Percentiles rank a stretch among this genome's conserved stretches.
Evolutionary conservation across 179 eudicot genomes (phyloP).

Genomic region (Silene vulgaris): DNA sequence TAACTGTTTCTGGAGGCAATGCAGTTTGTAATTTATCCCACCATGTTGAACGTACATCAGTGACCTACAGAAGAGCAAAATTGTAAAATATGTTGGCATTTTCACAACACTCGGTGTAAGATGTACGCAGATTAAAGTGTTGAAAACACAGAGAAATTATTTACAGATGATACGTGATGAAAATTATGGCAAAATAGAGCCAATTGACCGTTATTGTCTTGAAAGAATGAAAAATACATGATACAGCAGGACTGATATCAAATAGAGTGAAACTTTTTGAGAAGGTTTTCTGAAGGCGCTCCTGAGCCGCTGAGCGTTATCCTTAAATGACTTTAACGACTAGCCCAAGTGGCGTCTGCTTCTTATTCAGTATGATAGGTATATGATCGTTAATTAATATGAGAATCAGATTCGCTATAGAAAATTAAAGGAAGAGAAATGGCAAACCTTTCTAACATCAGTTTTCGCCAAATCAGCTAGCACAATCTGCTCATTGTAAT

Average conservation of each 20-base stretch:
- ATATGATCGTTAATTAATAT: too few relatives aligned
- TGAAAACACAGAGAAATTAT: not conserved
- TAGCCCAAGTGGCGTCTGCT: not conserved
- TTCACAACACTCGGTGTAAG: not conserved
- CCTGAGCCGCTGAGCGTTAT: not conserved
- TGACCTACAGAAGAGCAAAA: slow-evolving; percentile 34
- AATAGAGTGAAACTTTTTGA: not conserved
- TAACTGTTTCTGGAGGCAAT: slow-evolving; percentile 54
- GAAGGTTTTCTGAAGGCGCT: not conserved
- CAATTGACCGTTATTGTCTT: not conserved
- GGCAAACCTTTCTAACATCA: slow-evolving; percentile 48
- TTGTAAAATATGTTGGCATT: not conserved
- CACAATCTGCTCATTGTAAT: slow-evolving; percentile 50
- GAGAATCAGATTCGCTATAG: too few relatives aligned
- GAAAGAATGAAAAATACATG: not conserved
- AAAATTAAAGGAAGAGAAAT: not conserved
- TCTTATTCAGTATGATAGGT: too few relatives aligned
- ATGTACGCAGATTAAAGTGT: not conserved
- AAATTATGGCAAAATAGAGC: too few relatives aligned
- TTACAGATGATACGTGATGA: not conserved
- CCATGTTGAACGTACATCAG: slow-evolving; percentile 41
- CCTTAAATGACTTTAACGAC: not conserved
- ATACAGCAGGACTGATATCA: not conserved
- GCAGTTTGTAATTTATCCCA: slow-evolving; percentile 62
- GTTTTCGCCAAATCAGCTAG: slow-evolving; percentile 45